A percentile compares a stretch with the other conserved stretches of the same genome.
These are phyloP conservation scores for Chondrus crispus DNA, from an alignment of 23 red algal genomes.

Conservation along the genomic window DNA sequence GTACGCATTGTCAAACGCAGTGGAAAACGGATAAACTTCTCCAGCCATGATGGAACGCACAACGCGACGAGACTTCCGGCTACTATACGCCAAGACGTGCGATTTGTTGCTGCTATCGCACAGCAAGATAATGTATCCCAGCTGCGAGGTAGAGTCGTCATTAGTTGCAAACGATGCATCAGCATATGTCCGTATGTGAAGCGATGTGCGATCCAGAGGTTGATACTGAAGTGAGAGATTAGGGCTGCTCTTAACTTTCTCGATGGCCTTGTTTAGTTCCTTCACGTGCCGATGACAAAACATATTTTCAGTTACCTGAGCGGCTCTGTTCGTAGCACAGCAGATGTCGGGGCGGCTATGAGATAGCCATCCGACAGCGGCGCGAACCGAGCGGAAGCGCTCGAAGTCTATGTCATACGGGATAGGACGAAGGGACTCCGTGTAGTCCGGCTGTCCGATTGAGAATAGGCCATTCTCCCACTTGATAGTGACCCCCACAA, in stretches of 20 bases:
- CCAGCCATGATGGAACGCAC: neutral
- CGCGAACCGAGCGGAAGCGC: neutral
- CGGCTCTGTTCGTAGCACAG: neutral
- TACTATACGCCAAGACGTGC: neutral
- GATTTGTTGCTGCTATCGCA: neutral
- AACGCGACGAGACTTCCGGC: neutral
- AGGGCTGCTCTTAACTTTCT: neutral
- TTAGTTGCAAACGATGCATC: constrained; percentile 33
- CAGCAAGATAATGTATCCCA: constrained; percentile 31
- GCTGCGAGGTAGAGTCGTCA: neutral
- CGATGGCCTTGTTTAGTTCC: neutral
- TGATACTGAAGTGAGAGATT: neutral
- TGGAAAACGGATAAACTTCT: constrained; percentile 14
- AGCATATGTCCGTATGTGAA: neutral
- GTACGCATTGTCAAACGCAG: neutral
- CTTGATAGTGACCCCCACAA: neutral
- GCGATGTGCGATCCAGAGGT: neutral
- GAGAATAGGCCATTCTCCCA: neutral
- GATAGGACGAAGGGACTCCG: neutral
- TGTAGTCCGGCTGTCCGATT: neutral
- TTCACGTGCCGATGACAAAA: neutral
- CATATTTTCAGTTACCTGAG: neutral
- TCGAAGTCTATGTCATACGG: neutral
- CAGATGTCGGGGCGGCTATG: neutral
- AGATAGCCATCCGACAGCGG: neutral